Conservation (phyloP, 2,329 filamentous ascomycete species). For the Exophiala oligosperma region DNA sequence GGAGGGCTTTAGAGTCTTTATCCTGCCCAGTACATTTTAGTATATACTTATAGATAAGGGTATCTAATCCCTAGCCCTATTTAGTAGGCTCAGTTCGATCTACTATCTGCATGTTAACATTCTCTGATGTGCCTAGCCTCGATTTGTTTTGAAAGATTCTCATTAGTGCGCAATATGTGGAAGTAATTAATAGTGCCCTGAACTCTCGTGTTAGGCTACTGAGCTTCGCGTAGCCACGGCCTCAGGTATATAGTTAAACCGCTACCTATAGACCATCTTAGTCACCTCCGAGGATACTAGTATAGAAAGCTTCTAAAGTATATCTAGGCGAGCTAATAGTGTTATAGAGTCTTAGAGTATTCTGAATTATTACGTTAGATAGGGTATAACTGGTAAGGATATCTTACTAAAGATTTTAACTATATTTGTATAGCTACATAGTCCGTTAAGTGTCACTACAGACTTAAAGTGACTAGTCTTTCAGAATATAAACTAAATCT, state of each 20-base stretch:
- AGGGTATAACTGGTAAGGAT: neutral
- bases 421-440: neutral
- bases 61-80: neutral
- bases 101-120: neutral
- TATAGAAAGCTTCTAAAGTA: slow-evolving; percentile 1
- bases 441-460: neutral
- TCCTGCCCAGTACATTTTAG: neutral
- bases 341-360: slow-evolving; percentile 1
- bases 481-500: slow-evolving; percentile 3
- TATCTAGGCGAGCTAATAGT: neutral
- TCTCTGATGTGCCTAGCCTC: neutral
- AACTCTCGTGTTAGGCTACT: neutral
- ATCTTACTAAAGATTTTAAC: neutral
- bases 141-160: neutral
- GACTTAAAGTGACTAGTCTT: neutral
- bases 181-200: neutral
- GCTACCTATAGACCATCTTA: slow-evolving; percentile 1
- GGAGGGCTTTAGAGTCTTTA: neutral
- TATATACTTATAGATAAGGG: neutral
- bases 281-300: neutral
- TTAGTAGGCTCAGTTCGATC: neutral
- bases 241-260: neutral
- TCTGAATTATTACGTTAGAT: neutral
- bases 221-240: slow-evolving; percentile 3
- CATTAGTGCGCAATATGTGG: neutral